These are phyloP conservation scores for Vaucheria bursata DNA, from an alignment of 352 stramenopile species.

Conservation along the genomic window DNA sequence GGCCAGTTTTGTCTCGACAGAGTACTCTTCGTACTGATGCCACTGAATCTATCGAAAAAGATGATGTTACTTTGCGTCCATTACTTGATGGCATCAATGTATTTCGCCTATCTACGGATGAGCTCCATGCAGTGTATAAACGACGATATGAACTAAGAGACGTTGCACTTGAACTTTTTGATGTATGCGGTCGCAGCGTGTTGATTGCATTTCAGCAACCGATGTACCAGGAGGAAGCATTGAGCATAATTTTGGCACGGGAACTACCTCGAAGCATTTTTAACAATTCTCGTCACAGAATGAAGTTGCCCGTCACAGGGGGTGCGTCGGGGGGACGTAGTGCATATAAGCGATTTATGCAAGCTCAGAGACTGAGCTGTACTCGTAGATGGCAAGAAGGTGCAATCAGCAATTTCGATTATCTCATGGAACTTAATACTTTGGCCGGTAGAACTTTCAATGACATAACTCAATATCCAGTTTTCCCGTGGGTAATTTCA, in stretches of 20 bases:
- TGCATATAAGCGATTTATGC: slow-evolving; percentile 47
- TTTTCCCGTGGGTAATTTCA: slow-evolving; percentile 96
- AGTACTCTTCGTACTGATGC: too few relatives aligned
- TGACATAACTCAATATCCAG: slow-evolving; percentile 90
- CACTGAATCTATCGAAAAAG: too few relatives aligned
- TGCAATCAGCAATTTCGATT: slow-evolving; percentile 94
- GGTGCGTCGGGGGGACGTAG: slow-evolving; percentile 1
- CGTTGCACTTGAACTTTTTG: slow-evolving; percentile 46
- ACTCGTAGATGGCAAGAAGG: slow-evolving; percentile 34
- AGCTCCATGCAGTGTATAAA: slow-evolving; percentile 39
- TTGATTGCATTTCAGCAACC: slow-evolving; percentile 33
- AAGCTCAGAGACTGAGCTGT: neutral
- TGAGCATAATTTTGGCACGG: slow-evolving; percentile 34
- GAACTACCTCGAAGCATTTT: slow-evolving; percentile 40
- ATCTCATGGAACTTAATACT: slow-evolving; percentile 94
- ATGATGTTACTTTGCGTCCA: neutral
- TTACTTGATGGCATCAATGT: neutral
- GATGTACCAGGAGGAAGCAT: slow-evolving; percentile 31
- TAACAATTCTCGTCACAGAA: slow-evolving; percentile 8
- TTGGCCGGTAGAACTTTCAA: slow-evolving; percentile 79
- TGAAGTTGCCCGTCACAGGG: neutral
- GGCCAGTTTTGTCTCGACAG: too few relatives aligned
- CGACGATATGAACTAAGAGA: slow-evolving; percentile 45
- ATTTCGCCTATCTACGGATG: neutral
- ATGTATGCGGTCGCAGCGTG: slow-evolving; percentile 38